Base-by-base conservation (phyloP, 106 monocot genomes). In the Hemerocallis citrina region DNA sequence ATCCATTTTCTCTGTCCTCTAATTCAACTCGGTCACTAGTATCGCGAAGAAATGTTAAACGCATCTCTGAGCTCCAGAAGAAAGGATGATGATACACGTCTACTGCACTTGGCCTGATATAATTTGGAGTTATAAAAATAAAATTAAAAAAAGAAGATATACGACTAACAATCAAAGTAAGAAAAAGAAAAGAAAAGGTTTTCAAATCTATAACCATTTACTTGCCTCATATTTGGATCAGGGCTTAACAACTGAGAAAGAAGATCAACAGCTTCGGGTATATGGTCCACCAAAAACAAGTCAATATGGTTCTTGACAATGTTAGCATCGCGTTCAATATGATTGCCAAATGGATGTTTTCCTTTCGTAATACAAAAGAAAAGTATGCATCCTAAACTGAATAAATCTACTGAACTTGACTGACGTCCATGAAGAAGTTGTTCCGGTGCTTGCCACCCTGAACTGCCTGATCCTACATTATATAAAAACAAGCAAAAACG, bases 371-470 rank as follows among this genome's bases (percentile, higher is more conserved):
- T 72, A 67, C 98, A 99, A 69, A 79, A 99, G 78, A 92, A 99
- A 65, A 99, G 69, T 56, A 99, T 76, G 34, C 98, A 99, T 16
- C 98, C 98, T 65, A 99, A 68, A 74, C 98, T 92, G 68, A 99
- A 99, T 47, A 99, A 59, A 77, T 99, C 98, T 27, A 99, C 80
- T 13, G 98, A 85, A 50, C 92, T 79, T 44, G 87, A 82, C 52
- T 99, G 92, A 54, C 92, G 84, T 27, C 79, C 92, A 65, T 74
- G 71, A 58, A 72, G 79, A 65, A 99, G 88, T 55, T 92, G 98
- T 61, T 99, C 98, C 45, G 98, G 98, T 65, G 98, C 91, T 83
- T 88, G 98, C 98, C 98, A 99, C 25, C 98, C 98, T 44, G 84
- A 82, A 65, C 88, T 99, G 57, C 98, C 98, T 77, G 61, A 66